Base-by-base conservation (phyloP, 345 rosid genomes). In the Eucalyptus guilfoylei region DNA sequence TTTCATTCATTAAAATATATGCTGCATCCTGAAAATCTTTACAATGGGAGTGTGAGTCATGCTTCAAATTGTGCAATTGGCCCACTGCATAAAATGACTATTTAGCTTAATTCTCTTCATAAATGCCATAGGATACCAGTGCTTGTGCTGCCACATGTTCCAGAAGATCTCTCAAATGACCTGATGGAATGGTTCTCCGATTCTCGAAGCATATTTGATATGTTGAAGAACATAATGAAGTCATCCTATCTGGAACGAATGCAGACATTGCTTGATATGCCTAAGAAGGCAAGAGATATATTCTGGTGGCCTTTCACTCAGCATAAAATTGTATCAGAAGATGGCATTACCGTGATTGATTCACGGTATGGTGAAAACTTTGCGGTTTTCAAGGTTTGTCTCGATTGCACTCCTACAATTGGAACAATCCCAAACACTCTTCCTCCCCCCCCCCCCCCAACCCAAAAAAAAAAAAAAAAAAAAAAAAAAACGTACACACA, bases 291-390 rank as follows among this genome's bases (percentile, higher is more conserved):
- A 55, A 91, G 93, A 58, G 93, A 97, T 67, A 92, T 93, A 89
- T 94, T 98, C 88, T 98, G 99, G 99, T 96, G 99, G 99, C 99
- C 99, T 13, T 97, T 97, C 92, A 97, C 99, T 93, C 98, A 98
- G 92, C 99, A 98, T 92, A 92, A 91, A 87, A 95, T 95, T 90
- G 96, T 98, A 49, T 94, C 94, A 19, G 93, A 96, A 91, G 95
- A 90, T 85, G 88, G 52, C 89, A 95, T 97, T 89, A 95, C 98
- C 49, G 96, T 97, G 50, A 97, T 98, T 92, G 99, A 98, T 94
- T 97, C 99, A 85, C 95, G 99, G 34, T 95, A 92, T 90, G 99
- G 99, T 54, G 99, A 98, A 95, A 94, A 94, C 72, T 98, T 97
- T 93, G 90, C 98, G 34, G 92, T 98, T 50, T 97, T 93, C 92